Conservation (phyloP, 257 asterid genomes). For the Catharanthus roseus region DNA sequence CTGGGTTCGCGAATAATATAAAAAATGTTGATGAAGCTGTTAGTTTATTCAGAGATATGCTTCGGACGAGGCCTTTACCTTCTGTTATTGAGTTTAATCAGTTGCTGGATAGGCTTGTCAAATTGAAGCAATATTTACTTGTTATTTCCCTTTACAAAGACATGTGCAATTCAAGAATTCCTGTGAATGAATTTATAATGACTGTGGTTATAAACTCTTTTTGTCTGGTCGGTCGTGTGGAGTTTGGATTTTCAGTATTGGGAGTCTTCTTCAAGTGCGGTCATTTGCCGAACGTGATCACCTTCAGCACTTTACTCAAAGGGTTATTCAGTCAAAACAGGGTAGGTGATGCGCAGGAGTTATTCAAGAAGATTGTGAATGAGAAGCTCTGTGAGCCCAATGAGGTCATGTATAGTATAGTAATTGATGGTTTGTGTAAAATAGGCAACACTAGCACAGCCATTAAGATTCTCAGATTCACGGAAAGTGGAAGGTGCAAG, state of each 20-base stretch:
- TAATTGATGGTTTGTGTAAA: conserved; percentile 32
- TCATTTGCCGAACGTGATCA: background rate
- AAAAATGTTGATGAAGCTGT: background rate
- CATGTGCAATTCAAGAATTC: too few relatives aligned
- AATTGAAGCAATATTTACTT: background rate
- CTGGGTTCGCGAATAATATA: background rate
- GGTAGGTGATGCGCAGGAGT: background rate
- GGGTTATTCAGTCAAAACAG: conserved; percentile 21
- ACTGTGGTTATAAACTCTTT: too few relatives aligned
- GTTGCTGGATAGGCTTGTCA: background rate
- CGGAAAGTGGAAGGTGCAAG: background rate
- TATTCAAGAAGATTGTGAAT: conserved; percentile 16
- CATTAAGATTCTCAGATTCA: conserved; percentile 5
- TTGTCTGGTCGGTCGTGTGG: too few relatives aligned
- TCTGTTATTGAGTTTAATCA: background rate
- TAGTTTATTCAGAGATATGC: background rate
- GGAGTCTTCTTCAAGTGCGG: conserved; percentile 19
- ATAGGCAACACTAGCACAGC: conserved; percentile 9
- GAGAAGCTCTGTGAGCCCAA: conserved; percentile 17
- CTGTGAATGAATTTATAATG: too few relatives aligned
- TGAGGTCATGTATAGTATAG: conserved; percentile 11
- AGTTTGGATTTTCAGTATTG: too few relatives aligned
- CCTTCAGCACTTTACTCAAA: conserved; percentile 16
- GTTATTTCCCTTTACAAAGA: background rate
- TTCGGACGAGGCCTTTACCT: background rate